These are phyloP conservation scores for Pseudogymnoascus verrucosus DNA, from an alignment of 2,329 filamentous ascomycete genomes.

Conservation along the genomic window DNA sequence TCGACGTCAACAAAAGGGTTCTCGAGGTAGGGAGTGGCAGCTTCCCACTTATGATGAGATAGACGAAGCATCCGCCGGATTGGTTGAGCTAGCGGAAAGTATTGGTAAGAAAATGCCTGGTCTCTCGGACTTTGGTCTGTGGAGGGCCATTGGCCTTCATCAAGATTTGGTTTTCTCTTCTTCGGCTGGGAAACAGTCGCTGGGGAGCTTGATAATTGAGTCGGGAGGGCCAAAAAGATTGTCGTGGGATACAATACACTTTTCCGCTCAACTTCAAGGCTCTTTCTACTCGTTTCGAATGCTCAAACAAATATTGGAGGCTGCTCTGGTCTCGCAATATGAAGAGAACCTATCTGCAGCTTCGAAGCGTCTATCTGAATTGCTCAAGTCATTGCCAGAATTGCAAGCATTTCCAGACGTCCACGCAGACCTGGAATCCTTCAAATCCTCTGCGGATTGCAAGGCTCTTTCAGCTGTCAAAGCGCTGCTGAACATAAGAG, in stretches of 20 bases:
- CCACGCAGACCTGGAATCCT: neutral
- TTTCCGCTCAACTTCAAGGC: constrained; percentile 25
- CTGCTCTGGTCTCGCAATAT: constrained; percentile 11
- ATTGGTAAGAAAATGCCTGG: constrained; percentile 15
- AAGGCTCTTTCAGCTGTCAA: neutral
- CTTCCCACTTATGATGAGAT: constrained; percentile 21
- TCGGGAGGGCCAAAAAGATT: constrained; percentile 12
- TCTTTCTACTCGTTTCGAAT: constrained; percentile 28
- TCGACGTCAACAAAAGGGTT: constrained; percentile 21
- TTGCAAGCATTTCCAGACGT: neutral
- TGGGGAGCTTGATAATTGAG: constrained; percentile 9
- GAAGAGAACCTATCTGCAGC: neutral
- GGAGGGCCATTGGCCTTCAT: constrained; percentile 22
- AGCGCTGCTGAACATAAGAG: neutral
- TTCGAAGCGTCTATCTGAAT: neutral
- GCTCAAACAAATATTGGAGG: constrained; percentile 23
- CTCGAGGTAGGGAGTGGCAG: constrained; percentile 21
- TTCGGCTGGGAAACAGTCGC: constrained; percentile 18
- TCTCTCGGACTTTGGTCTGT: constrained; percentile 16
- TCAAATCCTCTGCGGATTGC: neutral
- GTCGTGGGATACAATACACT: constrained; percentile 27
- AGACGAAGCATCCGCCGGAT: constrained; percentile 17
- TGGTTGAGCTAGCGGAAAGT: constrained; percentile 15
- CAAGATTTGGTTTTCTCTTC: constrained; percentile 25
- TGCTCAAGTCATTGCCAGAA: neutral